Conservation (phyloP, 1,284 basidiomycete genomes). For the Singerocomus inundabilis region DNA sequence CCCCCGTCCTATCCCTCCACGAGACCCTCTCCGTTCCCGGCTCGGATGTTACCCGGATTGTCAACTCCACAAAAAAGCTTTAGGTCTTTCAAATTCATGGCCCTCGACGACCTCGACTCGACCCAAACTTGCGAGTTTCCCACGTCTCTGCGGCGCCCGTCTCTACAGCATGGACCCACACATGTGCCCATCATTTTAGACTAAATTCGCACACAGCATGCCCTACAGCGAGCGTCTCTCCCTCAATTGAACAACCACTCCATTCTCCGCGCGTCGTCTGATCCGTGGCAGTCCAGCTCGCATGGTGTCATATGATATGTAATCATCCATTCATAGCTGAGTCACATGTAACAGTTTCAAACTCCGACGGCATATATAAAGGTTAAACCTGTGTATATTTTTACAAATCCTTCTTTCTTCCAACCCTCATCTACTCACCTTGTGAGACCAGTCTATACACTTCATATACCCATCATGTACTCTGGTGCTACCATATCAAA, state of each 20-base stretch:
- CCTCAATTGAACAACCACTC: no score
- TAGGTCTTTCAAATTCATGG: slow-evolving; percentile 25
- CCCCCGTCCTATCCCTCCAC: background rate
- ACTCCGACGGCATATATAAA: slow-evolving; percentile 24
- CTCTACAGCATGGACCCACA: no score
- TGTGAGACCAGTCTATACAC: no score
- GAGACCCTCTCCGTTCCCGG: background rate
- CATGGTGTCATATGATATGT: background rate
- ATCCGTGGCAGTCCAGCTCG: background rate
- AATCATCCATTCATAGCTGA: slow-evolving; percentile 7
- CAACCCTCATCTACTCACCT: background rate
- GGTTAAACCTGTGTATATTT: background rate
- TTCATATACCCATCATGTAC: slow-evolving; percentile 6
- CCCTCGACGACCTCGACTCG: slow-evolving; percentile 6
- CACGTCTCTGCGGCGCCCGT: slow-evolving; percentile 3
- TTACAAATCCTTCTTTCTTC: background rate
- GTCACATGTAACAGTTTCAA: slow-evolving; percentile 12
- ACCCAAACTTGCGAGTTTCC: slow-evolving; percentile 15
- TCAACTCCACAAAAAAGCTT: slow-evolving; percentile 5
- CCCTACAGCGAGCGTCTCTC: no score
- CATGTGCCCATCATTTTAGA: no score
- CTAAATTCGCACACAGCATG: no score
- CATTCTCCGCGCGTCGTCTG: no score
- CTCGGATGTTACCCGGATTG: background rate
- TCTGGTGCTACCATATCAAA: background rate